Percentiles rank a stretch among this genome's conserved stretches.
Conservation (phyloP, 345 rosid genomes). For the Luvunga scandens region DNA sequence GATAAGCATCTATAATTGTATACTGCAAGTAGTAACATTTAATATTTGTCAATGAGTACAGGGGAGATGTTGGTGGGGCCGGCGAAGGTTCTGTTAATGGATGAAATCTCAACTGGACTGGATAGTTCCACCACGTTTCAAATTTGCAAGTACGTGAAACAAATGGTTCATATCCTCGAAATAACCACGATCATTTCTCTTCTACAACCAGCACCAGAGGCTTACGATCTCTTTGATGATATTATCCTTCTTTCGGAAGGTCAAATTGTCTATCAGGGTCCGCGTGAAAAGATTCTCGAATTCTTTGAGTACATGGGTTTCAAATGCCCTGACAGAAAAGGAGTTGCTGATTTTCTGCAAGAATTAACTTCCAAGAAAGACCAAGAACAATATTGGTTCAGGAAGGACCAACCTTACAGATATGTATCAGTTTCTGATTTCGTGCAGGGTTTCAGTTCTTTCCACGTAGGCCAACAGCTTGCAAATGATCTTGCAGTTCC, state of each 20-base stretch:
- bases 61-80: slow-evolving; percentile 98
- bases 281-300: slow-evolving; percentile 55
- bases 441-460: slow-evolving; percentile 43
- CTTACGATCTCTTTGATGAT: slow-evolving; percentile 74
- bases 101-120: slow-evolving; percentile 91
- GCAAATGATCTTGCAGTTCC: slow-evolving; percentile 46
- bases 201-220: slow-evolving; percentile 86
- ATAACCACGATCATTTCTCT: slow-evolving; percentile 68
- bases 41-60: slow-evolving; percentile 18
- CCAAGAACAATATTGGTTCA: slow-evolving; percentile 76
- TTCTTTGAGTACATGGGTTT: slow-evolving; percentile 72
- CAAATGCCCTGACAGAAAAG: slow-evolving; percentile 72
- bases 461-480: slow-evolving; percentile 47
- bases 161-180: slow-evolving; percentile 61
- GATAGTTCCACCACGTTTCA: slow-evolving; percentile 87
- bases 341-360: slow-evolving; percentile 75
- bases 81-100: slow-evolving; percentile 83
- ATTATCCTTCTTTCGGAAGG: slow-evolving; percentile 71
- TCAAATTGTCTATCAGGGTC: slow-evolving; percentile 69
- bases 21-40: background rate
- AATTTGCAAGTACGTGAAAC: slow-evolving; percentile 70
- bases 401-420: slow-evolving; percentile 44
- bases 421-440: slow-evolving; percentile 52
- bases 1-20: background rate
- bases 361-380: slow-evolving; percentile 83